Conservation (phyloP, 192 early-diverging fungal genomes). For the Backusella tarrabulga region DNA sequence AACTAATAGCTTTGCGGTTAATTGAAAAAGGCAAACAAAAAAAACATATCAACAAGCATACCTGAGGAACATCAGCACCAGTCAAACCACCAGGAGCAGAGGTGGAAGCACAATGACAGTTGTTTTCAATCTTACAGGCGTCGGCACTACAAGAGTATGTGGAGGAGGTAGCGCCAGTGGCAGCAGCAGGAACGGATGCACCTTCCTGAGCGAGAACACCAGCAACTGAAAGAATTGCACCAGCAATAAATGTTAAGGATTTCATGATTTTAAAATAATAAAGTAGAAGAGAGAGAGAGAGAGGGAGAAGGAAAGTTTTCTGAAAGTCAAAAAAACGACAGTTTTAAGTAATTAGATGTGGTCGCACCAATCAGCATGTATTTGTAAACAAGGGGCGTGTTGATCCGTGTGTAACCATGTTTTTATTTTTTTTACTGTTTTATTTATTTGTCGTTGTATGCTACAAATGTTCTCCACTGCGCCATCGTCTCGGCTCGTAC, state of each 20-base stretch:
- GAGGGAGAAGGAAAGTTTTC: background rate
- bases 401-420: background rate
- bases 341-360: background rate
- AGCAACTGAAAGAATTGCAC: conserved; percentile 4
- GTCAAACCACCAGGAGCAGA: conserved; percentile 45
- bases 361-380: background rate
- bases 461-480: background rate
- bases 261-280: background rate
- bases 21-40: background rate
- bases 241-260: conserved; percentile 5
- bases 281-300: background rate
- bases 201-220: conserved; percentile 34
- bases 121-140: conserved; percentile 40
- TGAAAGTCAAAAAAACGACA: conserved; percentile 2
- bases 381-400: conserved; percentile 1
- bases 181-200: background rate
- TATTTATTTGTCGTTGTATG: background rate
- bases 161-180: background rate
- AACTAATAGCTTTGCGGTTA: conserved; percentile 33
- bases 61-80: conserved; percentile 46
- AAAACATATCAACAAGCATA: background rate
- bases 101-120: conserved; percentile 48
- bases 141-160: conserved; percentile 41
- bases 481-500: background rate
- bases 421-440: background rate